Base-by-base conservation (phyloP, 2,329 filamentous ascomycete species). In the Pseudogymnoascus sp. region DNA sequence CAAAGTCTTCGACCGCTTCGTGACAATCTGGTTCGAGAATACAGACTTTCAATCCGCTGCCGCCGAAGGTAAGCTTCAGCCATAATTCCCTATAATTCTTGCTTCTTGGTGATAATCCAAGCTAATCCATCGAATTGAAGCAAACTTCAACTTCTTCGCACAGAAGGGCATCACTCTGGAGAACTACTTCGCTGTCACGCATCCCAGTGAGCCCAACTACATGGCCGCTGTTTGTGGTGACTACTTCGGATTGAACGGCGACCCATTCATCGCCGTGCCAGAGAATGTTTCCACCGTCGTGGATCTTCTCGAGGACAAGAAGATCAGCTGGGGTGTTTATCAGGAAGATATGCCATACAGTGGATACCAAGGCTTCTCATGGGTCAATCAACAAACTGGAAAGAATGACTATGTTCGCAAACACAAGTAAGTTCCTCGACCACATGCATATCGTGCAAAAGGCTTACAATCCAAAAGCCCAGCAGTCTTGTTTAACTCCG, bases 201-300 rank as follows among this genome's bases (percentile, higher is more conserved):
- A 92, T 70, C 88, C 89, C 0, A 88, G 84, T 0, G 82, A 91
- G 78, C 89, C 89, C 19, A 93, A 93, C 78, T 93, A 93, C 73
- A 82, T 87, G 64, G 85, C 89, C 2, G 74, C 84, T 1, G 82
- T 88, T 53, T 84, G 82, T 33, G 89, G 89, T 62, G 89, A 91
- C 74, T 87, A 88, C 74, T 90, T 89, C 68, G 89, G 89, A 67
- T 86, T 91, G 74, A 71, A 87, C 71, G 84, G 89, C 69, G 89
- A 92, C 73, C 76, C 83, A 69, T 84, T 90, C 73, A 81, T 81
- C 64, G 77, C 79, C 56, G 72, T 86, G 37, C 81, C 81, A 35
- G 69, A 74, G 64, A 90, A 90, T 70, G 76, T 90, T 46, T 87
- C 85, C 7, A 86, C 86, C 8, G 75, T 90, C 19, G 79, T 86